Conservation (phyloP, 2,329 filamentous ascomycete genomes). For the Neopestalotiopsis sp. region DNA sequence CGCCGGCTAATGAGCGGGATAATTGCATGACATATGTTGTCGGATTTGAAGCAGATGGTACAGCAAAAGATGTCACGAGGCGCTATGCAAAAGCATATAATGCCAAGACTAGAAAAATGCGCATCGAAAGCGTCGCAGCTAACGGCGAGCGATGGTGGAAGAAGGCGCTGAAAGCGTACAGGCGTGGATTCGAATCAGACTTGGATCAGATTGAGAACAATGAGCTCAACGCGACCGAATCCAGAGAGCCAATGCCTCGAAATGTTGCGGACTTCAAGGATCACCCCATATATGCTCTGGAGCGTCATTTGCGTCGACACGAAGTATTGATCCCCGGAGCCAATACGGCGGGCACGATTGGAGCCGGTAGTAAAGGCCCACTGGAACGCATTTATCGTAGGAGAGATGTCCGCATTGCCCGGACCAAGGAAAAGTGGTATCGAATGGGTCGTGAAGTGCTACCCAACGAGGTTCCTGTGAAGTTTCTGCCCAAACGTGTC, state of each 20-base stretch:
- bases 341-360: constrained; percentile 78
- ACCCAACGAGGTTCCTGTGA: constrained; percentile 79
- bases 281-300: constrained; percentile 83
- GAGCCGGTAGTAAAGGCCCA: constrained; percentile 64
- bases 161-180: constrained; percentile 55
- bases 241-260: constrained; percentile 82
- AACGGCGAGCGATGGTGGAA: constrained; percentile 60
- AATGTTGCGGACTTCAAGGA: constrained; percentile 88
- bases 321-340: constrained; percentile 79
- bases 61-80: constrained; percentile 82
- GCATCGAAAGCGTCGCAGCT: constrained; percentile 71
- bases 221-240: constrained; percentile 73
- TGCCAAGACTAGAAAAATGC: constrained; percentile 81
- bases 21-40: constrained; percentile 86
- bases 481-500: constrained; percentile 66
- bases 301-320: constrained; percentile 81
- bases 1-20: constrained; percentile 75
- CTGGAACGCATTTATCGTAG: constrained; percentile 85
- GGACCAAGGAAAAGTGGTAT: constrained; percentile 89
- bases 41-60: constrained; percentile 81
- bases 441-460: constrained; percentile 82
- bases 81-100: constrained; percentile 89
- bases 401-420: constrained; percentile 77
- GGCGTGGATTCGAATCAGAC: constrained; percentile 54
- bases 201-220: constrained; percentile 85